Conservation (phyloP, 805 yeast species). For the Yamadazyma paraphyllophila region DNA sequence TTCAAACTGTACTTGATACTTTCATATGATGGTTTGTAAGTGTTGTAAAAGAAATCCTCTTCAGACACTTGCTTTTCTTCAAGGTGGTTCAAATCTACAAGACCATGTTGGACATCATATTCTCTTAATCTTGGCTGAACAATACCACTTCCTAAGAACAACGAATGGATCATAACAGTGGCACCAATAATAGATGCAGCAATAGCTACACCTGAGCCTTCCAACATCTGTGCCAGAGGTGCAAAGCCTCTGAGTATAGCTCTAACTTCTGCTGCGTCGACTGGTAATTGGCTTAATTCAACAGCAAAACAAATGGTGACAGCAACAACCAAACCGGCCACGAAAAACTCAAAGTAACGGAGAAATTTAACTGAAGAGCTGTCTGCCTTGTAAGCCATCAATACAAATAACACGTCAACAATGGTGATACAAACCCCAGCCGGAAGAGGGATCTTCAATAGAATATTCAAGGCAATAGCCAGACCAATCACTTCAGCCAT, state of each 20-base stretch:
- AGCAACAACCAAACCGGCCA: constrained; percentile 40
- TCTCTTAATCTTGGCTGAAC: constrained; percentile 50
- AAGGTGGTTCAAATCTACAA: constrained; percentile 22
- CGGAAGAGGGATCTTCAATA: constrained; percentile 44
- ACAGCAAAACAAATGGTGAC: constrained; percentile 47
- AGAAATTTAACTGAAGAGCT: constrained; percentile 35
- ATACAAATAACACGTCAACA: constrained; percentile 44
- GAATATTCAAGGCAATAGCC: constrained; percentile 49
- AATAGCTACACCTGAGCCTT: constrained; percentile 43
- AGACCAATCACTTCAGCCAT: constrained; percentile 54
- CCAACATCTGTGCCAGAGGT: constrained; percentile 43
- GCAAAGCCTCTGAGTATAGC: constrained; percentile 43
- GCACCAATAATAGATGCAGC: constrained; percentile 50
- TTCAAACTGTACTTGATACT: constrained; percentile 73
- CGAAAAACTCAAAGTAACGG: constrained; percentile 40
- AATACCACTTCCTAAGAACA: constrained; percentile 48
- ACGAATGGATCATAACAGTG: constrained; percentile 52
- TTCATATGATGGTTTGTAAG: constrained; percentile 66
- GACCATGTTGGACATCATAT: constrained; percentile 39
- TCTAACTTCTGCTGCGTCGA: constrained; percentile 22
- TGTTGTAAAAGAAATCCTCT: constrained; percentile 31
- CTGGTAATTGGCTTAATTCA: constrained; percentile 38
- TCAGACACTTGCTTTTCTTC: constrained; percentile 18
- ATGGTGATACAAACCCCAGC: constrained; percentile 48
- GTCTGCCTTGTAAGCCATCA: constrained; percentile 47